These are phyloP conservation scores for Talaromyces trachyspermus DNA, from an alignment of 495 filamentous ascomycete genomes.

Conservation along the genomic window DNA sequence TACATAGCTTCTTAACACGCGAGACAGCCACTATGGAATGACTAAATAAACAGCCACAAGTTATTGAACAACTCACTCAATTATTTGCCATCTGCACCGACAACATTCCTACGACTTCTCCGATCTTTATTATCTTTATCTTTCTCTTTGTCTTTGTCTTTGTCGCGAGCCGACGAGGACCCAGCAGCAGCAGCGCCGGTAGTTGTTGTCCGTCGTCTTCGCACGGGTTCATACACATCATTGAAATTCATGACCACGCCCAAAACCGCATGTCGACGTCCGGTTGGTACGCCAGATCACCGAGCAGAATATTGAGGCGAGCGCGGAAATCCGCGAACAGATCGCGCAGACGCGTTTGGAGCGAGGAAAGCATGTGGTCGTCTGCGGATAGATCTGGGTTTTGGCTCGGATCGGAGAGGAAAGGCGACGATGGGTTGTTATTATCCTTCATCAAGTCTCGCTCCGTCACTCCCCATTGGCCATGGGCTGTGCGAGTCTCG, in stretches of 20 bases:
- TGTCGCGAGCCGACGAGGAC: constrained; percentile 9
- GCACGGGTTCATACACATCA: constrained; percentile 77
- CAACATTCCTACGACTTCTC: not conserved
- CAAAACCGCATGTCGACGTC: constrained; percentile 94
- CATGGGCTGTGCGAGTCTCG: constrained; percentile 54
- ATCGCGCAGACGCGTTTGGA: constrained; percentile 61
- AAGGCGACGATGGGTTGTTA: constrained; percentile 12
- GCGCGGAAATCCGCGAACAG: constrained; percentile 68
- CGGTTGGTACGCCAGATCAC: constrained; percentile 85
- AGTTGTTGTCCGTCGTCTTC: constrained; percentile 40
- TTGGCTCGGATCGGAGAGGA: constrained; percentile 8
- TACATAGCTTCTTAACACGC: no score
- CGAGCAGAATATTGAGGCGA: constrained; percentile 71
- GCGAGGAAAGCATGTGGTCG: constrained; percentile 62
- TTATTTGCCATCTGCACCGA: not conserved
- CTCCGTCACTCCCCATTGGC: constrained; percentile 57
- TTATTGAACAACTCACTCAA: not conserved
- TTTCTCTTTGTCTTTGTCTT: no score
- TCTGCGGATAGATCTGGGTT: constrained; percentile 33
- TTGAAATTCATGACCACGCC: constrained; percentile 99
- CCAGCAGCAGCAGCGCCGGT: constrained; percentile 9
- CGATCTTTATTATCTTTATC: no score
- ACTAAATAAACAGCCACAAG: no score
- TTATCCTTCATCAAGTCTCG: constrained; percentile 32
- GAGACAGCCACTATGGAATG: no score